A percentile compares a stretch with the other conserved stretches of the same genome.
These are phyloP conservation scores for Heterobasidion irregulare DNA, from an alignment of 1,284 basidiomycete species.

Conservation along the genomic window DNA sequence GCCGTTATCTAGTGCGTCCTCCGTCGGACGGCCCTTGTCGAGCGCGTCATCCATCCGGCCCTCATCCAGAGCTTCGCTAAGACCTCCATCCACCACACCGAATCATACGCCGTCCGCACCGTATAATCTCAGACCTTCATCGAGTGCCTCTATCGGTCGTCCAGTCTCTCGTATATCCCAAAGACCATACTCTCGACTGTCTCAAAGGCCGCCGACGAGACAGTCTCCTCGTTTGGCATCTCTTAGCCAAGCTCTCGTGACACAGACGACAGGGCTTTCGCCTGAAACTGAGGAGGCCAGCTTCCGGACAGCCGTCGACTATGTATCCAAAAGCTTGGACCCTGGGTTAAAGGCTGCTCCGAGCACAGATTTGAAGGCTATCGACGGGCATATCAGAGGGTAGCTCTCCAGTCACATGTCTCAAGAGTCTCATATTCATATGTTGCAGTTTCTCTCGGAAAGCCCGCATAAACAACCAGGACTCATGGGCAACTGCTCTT, in stretches of 20 bases:
- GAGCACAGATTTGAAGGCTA: slow-evolving; percentile 42
- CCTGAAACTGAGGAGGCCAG: slow-evolving; percentile 30
- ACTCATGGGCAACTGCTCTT: slow-evolving; percentile 51
- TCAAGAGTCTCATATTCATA: slow-evolving; percentile 5
- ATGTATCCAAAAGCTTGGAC: slow-evolving; percentile 40
- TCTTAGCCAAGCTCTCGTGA: slow-evolving; percentile 45
- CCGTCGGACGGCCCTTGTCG: slow-evolving; percentile 11
- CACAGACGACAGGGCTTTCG: slow-evolving; percentile 36
- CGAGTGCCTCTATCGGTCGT: slow-evolving; percentile 28
- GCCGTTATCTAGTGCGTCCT: slow-evolving; percentile 11
- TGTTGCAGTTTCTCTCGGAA: slow-evolving; percentile 48
- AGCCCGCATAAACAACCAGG: slow-evolving; percentile 57
- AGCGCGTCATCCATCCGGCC: slow-evolving; percentile 20
- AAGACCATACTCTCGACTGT: slow-evolving; percentile 27
- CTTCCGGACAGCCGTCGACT: slow-evolving; percentile 44
- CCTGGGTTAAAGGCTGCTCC: slow-evolving; percentile 43
- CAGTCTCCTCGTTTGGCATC: slow-evolving; percentile 44
- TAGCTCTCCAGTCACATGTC: slow-evolving; percentile 19
- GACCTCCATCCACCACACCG: slow-evolving; percentile 29
- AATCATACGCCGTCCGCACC: slow-evolving; percentile 27
- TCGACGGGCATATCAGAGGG: slow-evolving; percentile 54
- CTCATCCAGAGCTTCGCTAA: slow-evolving; percentile 26
- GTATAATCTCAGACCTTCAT: slow-evolving; percentile 21
- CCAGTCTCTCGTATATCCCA: slow-evolving; percentile 47
- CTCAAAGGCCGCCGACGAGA: slow-evolving; percentile 38